phyloP scores from a whole-genome alignment of 495 filamentous ascomycete species.

The Polyplosphaeria fusca region DNA sequence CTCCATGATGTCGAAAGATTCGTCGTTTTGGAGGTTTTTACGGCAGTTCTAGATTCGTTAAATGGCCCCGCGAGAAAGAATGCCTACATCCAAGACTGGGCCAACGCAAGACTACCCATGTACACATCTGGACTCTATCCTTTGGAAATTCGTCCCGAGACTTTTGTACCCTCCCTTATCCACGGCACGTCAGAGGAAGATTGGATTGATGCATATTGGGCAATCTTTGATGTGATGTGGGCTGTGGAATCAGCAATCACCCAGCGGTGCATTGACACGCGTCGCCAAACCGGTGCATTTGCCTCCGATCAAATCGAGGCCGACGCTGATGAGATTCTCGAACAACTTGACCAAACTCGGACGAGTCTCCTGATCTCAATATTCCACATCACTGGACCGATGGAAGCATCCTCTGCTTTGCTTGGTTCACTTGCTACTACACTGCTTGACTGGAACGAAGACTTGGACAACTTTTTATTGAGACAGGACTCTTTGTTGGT shows the following conservation, averaged over 20 bases:
- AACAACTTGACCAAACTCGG: slow-evolving; percentile 16
- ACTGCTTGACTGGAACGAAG: slow-evolving; percentile 28
- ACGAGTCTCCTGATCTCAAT: slow-evolving; percentile 24
- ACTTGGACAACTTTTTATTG: slow-evolving; percentile 23
- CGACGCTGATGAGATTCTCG: slow-evolving; percentile 27
- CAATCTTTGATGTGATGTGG: slow-evolving; percentile 30
- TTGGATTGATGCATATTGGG: slow-evolving; percentile 32
- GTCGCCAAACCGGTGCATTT: slow-evolving; percentile 14
- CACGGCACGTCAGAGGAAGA: slow-evolving; percentile 26
- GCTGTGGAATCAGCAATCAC: slow-evolving; percentile 29
- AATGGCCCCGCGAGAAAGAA: slow-evolving; percentile 15
- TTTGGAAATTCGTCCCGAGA: slow-evolving; percentile 25
- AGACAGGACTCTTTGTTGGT: slow-evolving; percentile 23
- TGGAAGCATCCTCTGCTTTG: slow-evolving; percentile 18
- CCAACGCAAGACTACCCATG: slow-evolving; percentile 20
- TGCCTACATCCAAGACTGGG: slow-evolving; percentile 19
- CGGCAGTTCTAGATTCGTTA: slow-evolving; percentile 20
- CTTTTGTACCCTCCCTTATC: slow-evolving; percentile 20
- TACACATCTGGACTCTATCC: slow-evolving; percentile 30
- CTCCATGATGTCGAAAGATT: slow-evolving; percentile 22
- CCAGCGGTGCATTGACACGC: slow-evolving; percentile 28
- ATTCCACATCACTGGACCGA: slow-evolving; percentile 21
- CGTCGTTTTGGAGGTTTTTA: slow-evolving; percentile 28
- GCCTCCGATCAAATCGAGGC: slow-evolving; percentile 1
- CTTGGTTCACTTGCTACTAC: slow-evolving; percentile 24